These are phyloP conservation scores for Phytophthora colocasiae DNA, from an alignment of 352 stramenopile species.

Conservation along the genomic window DNA sequence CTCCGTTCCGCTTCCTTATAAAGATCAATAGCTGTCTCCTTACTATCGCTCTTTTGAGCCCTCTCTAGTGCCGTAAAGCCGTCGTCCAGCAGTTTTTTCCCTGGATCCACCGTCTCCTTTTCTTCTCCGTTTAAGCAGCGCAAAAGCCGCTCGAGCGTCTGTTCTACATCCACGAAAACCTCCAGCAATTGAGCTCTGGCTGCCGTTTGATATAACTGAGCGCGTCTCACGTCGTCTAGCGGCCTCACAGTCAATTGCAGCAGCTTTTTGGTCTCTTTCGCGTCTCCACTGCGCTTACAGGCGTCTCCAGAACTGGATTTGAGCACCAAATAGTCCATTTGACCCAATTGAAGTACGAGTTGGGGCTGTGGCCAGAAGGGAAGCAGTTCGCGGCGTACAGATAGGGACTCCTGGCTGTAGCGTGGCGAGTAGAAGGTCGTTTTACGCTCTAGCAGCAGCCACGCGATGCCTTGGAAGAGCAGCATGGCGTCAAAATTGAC, in stretches of 20 bases:
- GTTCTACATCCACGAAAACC: slow-evolving; percentile 49
- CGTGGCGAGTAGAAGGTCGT: slow-evolving; percentile 49
- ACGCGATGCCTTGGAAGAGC: slow-evolving; percentile 33
- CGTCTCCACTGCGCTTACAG: slow-evolving; percentile 30
- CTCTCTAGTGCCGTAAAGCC: slow-evolving; percentile 48
- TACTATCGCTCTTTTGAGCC: slow-evolving; percentile 29
- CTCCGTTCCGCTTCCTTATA: slow-evolving; percentile 44
- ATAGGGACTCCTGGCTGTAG: slow-evolving; percentile 33
- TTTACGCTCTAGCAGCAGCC: slow-evolving; percentile 47
- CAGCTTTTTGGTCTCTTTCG: slow-evolving; percentile 35
- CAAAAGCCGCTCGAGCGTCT: slow-evolving; percentile 32
- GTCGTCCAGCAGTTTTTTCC: slow-evolving; percentile 42
- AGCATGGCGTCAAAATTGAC: too few species aligned
- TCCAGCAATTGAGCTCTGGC: slow-evolving; percentile 41
- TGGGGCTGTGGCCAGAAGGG: slow-evolving; percentile 44
- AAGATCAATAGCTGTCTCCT: slow-evolving; percentile 25
- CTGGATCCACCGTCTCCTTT: not conserved
- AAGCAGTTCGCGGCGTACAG: slow-evolving; percentile 32
- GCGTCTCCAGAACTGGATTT: slow-evolving; percentile 8
- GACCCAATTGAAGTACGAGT: slow-evolving; percentile 40
- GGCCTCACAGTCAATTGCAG: slow-evolving; percentile 47
- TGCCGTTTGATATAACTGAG: slow-evolving; percentile 56
- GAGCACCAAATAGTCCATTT: slow-evolving; percentile 35
- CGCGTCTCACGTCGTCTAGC: slow-evolving; percentile 48
- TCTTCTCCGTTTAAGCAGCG: slow-evolving; percentile 14